A percentile compares a stretch with the other conserved stretches of the same genome.
Conservation (phyloP, 495 filamentous ascomycete species). For the Neurospora africana region DNA sequence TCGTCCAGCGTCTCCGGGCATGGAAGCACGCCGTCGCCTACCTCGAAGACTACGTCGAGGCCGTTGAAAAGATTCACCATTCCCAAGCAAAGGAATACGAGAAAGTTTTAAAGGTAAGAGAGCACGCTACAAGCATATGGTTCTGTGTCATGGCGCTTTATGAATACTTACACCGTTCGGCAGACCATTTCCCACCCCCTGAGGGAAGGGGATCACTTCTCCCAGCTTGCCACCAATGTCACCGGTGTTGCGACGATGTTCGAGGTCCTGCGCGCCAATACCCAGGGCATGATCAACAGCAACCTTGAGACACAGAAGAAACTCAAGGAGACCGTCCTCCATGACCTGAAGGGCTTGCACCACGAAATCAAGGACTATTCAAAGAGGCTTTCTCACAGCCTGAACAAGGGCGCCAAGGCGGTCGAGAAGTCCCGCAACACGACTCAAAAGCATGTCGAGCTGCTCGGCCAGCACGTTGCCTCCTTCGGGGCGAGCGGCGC, state of each 20-base stretch:
- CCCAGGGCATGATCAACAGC: constrained; percentile 76
- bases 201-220: constrained; percentile 82
- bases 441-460: constrained; percentile 94
- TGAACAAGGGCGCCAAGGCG: constrained; percentile 75
- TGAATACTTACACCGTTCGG: not conserved
- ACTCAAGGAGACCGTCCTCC: constrained; percentile 71
- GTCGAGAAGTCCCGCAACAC: constrained; percentile 78
- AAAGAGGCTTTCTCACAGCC: constrained; percentile 77
- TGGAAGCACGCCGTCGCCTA: constrained; percentile 93
- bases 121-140: not conserved
- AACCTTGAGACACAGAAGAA: constrained; percentile 82
- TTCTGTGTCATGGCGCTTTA: not conserved
- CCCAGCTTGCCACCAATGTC: constrained; percentile 63
- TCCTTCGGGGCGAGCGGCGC: constrained; percentile 58
- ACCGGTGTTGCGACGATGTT: constrained; percentile 83
- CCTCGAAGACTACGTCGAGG: constrained; percentile 76
- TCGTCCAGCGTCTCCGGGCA: constrained; percentile 76
- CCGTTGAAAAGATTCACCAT: constrained; percentile 75
- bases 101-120: constrained; percentile 72
- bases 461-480: constrained; percentile 74
- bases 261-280: constrained; percentile 86
- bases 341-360: constrained; percentile 81
- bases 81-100: constrained; percentile 89
- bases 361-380: constrained; percentile 91
- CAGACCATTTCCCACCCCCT: constrained; percentile 79